These are phyloP conservation scores for Clavulina sp. DNA, from an alignment of 768 basidiomycete genomes.

Conservation along the genomic window DNA sequence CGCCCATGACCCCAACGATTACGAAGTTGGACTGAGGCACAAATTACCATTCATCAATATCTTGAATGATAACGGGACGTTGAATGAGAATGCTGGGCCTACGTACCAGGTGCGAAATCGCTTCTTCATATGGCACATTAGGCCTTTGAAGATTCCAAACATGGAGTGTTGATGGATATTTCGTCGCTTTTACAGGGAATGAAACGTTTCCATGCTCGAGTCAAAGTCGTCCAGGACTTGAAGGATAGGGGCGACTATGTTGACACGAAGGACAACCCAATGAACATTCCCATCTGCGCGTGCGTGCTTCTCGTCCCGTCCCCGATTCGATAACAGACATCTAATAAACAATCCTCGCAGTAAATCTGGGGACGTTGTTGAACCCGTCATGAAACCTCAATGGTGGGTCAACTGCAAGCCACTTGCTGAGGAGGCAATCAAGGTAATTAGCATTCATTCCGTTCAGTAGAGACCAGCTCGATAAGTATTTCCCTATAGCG, in stretches of 20 bases:
- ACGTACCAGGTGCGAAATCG: constrained; percentile 40
- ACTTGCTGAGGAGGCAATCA: constrained; percentile 75
- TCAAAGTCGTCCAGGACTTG: constrained; percentile 62
- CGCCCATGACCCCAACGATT: constrained; percentile 94
- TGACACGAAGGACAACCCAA: constrained; percentile 89
- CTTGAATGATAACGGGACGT: constrained; percentile 89
- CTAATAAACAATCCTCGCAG: too few species aligned
- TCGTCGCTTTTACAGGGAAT: constrained; percentile 43
- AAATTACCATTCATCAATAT: constrained; percentile 85
- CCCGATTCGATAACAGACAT: background rate
- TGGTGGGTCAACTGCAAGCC: constrained; percentile 97
- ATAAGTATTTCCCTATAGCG: constrained; percentile 31
- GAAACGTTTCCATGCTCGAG: constrained; percentile 90
- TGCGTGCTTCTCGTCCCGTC: constrained; percentile 17
- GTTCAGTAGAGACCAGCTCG: background rate
- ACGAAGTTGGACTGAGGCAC: constrained; percentile 80
- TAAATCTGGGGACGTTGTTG: constrained; percentile 94
- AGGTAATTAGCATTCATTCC: constrained; percentile 26
- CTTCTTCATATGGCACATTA: background rate
- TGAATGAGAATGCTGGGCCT: constrained; percentile 76
- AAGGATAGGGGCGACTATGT: constrained; percentile 74
- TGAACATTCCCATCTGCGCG: constrained; percentile 93
- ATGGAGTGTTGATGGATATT: too few species aligned
- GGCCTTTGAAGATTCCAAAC: background rate
- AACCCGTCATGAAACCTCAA: constrained; percentile 88